Evolutionary conservation across 2,329 filamentous ascomycete genomes (phyloP).

Genomic region (Phialemoniopsis sp.): DNA sequence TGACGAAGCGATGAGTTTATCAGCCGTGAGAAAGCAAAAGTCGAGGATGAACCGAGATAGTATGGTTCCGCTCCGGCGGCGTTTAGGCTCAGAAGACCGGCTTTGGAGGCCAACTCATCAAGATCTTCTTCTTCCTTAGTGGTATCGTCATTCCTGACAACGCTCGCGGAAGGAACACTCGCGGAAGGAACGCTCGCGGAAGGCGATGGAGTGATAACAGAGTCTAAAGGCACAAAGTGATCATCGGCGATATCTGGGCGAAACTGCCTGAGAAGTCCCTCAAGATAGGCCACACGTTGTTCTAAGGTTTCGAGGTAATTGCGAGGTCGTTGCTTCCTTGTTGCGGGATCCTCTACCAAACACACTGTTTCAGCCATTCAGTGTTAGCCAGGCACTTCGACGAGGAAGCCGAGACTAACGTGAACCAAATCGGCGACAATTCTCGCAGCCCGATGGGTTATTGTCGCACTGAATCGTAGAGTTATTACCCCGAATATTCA

Average conservation of each 20-base stretch:
- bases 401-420: background rate
- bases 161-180: too few species aligned
- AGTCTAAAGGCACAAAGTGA: too few species aligned
- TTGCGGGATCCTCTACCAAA: constrained; percentile 19
- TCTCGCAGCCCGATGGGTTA: constrained; percentile 4
- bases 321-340: constrained; percentile 17
- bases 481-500: too few species aligned
- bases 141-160: background rate
- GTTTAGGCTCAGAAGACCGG: constrained; percentile 13
- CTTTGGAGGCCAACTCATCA: constrained; percentile 10
- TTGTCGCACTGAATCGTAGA: constrained; percentile 11
- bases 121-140: constrained; percentile 3
- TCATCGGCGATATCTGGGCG: background rate
- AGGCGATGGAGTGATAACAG: too few species aligned
- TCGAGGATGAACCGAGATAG: constrained; percentile 20
- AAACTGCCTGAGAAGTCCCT: constrained; percentile 6
- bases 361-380: constrained; percentile 6
- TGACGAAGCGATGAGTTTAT: constrained; percentile 6
- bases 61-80: constrained; percentile 15
- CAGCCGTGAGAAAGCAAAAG: constrained; percentile 19
- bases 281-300: constrained; percentile 16
- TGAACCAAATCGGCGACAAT: constrained; percentile 4
- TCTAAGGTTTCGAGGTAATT: constrained; percentile 23
- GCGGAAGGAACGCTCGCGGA: too few species aligned
- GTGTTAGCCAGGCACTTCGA: too few species aligned